Base-by-base conservation (phyloP, 345 rosid genomes). In the Euphorbia tirucalli region DNA sequence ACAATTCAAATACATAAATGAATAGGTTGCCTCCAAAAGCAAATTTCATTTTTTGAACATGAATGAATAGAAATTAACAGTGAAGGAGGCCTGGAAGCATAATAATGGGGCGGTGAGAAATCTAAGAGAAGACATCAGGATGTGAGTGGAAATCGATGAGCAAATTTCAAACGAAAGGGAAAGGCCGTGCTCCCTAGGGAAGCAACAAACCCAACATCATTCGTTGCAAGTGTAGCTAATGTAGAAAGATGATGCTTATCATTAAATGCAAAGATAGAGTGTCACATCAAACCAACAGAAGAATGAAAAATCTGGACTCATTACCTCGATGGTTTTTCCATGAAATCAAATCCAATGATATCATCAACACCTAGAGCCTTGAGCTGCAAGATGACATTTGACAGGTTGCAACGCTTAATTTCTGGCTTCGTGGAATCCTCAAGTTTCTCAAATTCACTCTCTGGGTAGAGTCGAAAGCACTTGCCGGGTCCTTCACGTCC, bases 401-500 rank as follows among this genome's bases (percentile, higher is more conserved):
- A 87, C 74, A 94, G 97, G 82, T 90, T 94, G 86, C 96, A 87
- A 61, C 97, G 80, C 83, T 90, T 92, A 79, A 92, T 94, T 85
- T 94, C 97, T 58, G 99, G 96, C 78, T 84, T 87, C 4, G 96
- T 89, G 48, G 97, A 90, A 83, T 90, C 93, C 79, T 89, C 97
- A 59, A 94, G 88, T 76, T 90, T 92, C 83, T 83, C 96, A 80
- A 90, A 94, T 81, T 94, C 96, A 39, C 79, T 82, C 82, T 94
- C 95, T 8, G 89, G 93, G 78, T 92, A 94, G 63, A 94, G 96
- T 66, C 97, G 93, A 70, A 92, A 94, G 80, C 97, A 94, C 75
- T 92, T 92, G 68, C 97, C 98, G 49, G 93, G 96, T 66, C 92
- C 92, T 80, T 90, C 97, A 74, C 96, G 97, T 66, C 98, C 98